These are phyloP conservation scores for Psilocybe cyanescens DNA, from an alignment of 768 basidiomycete genomes.

Conservation along the genomic window DNA sequence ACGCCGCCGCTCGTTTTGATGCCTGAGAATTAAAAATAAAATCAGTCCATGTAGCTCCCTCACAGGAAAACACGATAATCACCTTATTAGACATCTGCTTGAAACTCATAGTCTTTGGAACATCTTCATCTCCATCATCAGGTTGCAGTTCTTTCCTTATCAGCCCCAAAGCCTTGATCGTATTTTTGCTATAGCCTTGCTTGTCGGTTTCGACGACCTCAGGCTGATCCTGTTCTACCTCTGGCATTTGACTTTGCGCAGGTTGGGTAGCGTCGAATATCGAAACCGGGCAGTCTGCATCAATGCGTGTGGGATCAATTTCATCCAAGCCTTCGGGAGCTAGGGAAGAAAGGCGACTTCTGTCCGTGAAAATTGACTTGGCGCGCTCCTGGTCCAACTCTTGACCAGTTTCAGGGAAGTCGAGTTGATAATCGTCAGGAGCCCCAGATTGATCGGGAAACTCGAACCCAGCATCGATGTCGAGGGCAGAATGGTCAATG, in stretches of 20 bases:
- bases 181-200: slow-evolving; percentile 88
- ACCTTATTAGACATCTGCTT: slow-evolving; percentile 80
- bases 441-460: slow-evolving; percentile 59
- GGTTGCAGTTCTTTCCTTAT: slow-evolving; percentile 75
- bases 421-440: slow-evolving; percentile 76
- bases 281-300: slow-evolving; percentile 78
- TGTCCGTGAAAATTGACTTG: slow-evolving; percentile 57
- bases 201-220: slow-evolving; percentile 52
- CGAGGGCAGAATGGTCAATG: slow-evolving; percentile 46
- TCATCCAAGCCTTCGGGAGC: slow-evolving; percentile 49
- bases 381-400: slow-evolving; percentile 46
- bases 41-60: neutral
- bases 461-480: slow-evolving; percentile 52
- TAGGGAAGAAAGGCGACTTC: slow-evolving; percentile 68
- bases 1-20: slow-evolving; percentile 87
- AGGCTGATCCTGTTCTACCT: slow-evolving; percentile 24
- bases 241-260: slow-evolving; percentile 48
- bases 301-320: slow-evolving; percentile 62
- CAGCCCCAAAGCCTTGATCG: slow-evolving; percentile 79
- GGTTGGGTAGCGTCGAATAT: slow-evolving; percentile 72
- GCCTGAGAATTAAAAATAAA: slow-evolving; percentile 50
- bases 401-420: slow-evolving; percentile 56
- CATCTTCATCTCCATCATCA: slow-evolving; percentile 33
- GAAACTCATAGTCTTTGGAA: slow-evolving; percentile 77
- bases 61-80: slow-evolving; percentile 9